These are phyloP conservation scores for Cladosporium velox DNA, from an alignment of 2,329 filamentous ascomycete genomes.

Conservation along the genomic window DNA sequence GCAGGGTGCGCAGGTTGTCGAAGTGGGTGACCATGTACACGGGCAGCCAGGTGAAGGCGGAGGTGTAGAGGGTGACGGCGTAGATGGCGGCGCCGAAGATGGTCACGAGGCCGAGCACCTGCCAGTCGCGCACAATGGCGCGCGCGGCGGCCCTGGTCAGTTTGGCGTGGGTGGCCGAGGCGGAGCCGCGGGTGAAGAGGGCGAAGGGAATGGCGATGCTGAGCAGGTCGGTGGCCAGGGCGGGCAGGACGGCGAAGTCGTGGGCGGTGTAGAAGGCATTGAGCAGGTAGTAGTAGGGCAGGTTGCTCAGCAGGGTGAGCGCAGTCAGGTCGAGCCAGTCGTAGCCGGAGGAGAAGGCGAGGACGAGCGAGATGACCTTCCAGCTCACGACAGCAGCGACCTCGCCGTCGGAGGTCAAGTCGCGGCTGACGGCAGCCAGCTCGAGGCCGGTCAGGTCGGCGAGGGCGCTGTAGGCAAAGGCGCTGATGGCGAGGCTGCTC, in stretches of 20 bases:
- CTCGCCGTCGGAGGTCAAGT: slow-evolving; percentile 63
- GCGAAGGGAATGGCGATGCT: slow-evolving; percentile 73
- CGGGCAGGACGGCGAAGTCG: slow-evolving; percentile 60
- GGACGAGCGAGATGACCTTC: slow-evolving; percentile 65
- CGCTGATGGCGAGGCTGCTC: slow-evolving; percentile 62
- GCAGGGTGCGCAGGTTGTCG: slow-evolving; percentile 67
- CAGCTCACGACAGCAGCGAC: slow-evolving; percentile 57
- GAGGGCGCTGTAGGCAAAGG: slow-evolving; percentile 64
- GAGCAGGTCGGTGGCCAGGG: slow-evolving; percentile 67
- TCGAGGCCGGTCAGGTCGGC: slow-evolving; percentile 64
- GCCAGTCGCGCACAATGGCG: slow-evolving; percentile 58
- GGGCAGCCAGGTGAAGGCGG: slow-evolving; percentile 71
- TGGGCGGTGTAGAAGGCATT: slow-evolving; percentile 74
- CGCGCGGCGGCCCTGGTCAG: slow-evolving; percentile 50
- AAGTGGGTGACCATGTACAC: slow-evolving; percentile 74
- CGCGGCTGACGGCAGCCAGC: slow-evolving; percentile 66
- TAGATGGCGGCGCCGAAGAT: slow-evolving; percentile 73
- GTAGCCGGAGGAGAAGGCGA: slow-evolving; percentile 73
- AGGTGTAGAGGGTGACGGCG: slow-evolving; percentile 68
- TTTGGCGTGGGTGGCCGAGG: slow-evolving; percentile 58
- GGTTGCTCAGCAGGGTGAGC: slow-evolving; percentile 65
- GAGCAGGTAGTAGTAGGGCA: slow-evolving; percentile 75
- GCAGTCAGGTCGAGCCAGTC: slow-evolving; percentile 60
- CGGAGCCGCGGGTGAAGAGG: slow-evolving; percentile 64
- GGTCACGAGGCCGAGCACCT: slow-evolving; percentile 65